phyloP scores from a whole-genome alignment of 148 eudicot species.

The Rhododendron griersonianum region DNA sequence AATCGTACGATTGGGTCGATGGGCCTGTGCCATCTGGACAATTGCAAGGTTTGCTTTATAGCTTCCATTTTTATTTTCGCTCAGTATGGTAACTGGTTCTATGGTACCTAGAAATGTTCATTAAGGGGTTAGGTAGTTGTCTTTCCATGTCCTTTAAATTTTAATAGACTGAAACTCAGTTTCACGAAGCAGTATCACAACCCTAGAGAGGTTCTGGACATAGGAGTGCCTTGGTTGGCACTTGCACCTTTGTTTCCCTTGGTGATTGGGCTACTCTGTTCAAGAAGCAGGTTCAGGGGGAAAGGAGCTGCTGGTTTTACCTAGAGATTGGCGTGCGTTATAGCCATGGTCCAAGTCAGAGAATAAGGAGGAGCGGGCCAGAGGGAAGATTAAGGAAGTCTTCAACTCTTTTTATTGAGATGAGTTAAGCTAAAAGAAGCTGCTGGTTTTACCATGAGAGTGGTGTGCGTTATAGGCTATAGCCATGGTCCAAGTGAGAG shows the following conservation, averaged over 20 bases:
- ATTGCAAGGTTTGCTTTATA: slow-evolving; percentile 47
- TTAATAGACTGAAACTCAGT: not conserved
- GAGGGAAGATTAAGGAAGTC: not conserved
- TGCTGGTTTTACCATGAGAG: not conserved
- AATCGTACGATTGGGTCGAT: slow-evolving; percentile 89
- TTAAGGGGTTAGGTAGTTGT: not conserved
- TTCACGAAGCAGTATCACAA: not conserved
- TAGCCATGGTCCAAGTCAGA: not conserved
- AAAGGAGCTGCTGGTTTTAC: not conserved
- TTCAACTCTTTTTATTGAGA: not conserved
- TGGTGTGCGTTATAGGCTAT: not conserved
- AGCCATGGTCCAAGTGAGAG: not conserved
- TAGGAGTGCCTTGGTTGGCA: not conserved
- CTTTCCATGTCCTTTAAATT: not conserved
- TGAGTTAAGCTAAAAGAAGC: not conserved
- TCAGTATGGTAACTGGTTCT: not conserved
- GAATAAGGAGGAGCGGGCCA: not conserved
- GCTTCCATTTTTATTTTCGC: not conserved
- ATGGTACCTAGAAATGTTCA: not conserved
- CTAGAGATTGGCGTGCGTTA: not conserved
- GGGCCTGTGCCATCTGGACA: slow-evolving; percentile 57
- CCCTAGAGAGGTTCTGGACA: not conserved
- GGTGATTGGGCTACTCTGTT: not conserved
- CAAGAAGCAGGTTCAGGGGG: not conserved
- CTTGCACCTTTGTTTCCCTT: not conserved